A percentile compares a stretch with the other conserved stretches of the same genome.
These are phyloP conservation scores for Penicillium sclerotigenum DNA, from an alignment of 2,329 filamentous ascomycete species.

Conservation along the genomic window DNA sequence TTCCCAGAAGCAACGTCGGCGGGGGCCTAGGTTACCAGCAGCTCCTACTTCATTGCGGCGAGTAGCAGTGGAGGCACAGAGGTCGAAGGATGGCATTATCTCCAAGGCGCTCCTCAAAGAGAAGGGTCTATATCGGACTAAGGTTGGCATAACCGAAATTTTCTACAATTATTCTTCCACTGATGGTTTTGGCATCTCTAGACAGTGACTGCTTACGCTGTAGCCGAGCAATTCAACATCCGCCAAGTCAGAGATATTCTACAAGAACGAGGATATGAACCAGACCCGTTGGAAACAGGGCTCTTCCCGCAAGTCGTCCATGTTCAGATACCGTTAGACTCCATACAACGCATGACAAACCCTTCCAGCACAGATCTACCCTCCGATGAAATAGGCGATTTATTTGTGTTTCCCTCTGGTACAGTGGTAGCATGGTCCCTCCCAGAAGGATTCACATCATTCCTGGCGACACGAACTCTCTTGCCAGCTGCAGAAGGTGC, in stretches of 20 bases:
- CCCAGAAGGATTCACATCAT: constrained; percentile 67
- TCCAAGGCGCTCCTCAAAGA: constrained; percentile 42
- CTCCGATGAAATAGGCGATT: constrained; percentile 64
- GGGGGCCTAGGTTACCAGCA: constrained; percentile 49
- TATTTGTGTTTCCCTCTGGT: constrained; percentile 94
- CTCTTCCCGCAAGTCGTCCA: constrained; percentile 66
- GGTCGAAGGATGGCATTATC: constrained; percentile 53
- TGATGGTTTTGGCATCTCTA: constrained; percentile 22
- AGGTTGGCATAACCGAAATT: constrained; percentile 24
- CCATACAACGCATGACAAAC: constrained; percentile 44
- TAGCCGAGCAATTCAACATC: constrained; percentile 65
- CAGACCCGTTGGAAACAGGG: constrained; percentile 61
- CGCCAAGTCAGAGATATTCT: constrained; percentile 56
- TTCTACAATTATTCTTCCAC: neutral
- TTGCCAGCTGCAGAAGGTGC: constrained; percentile 72
- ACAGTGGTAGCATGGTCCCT: constrained; percentile 92
- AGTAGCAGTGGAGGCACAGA: constrained; percentile 81
- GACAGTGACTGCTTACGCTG: constrained; percentile 63
- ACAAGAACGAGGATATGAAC: constrained; percentile 56
- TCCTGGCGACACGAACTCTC: constrained; percentile 68
- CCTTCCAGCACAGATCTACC: constrained; percentile 38
- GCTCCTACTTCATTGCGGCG: constrained; percentile 74
- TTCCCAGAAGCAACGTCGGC: constrained; percentile 45
- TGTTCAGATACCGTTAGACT: constrained; percentile 50
- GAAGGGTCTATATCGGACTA: constrained; percentile 37